Evolutionary conservation across 331 rosid species (phyloP), one percentile per base, ranked within the genome.

Genomic region (Saraca asoca): DNA sequence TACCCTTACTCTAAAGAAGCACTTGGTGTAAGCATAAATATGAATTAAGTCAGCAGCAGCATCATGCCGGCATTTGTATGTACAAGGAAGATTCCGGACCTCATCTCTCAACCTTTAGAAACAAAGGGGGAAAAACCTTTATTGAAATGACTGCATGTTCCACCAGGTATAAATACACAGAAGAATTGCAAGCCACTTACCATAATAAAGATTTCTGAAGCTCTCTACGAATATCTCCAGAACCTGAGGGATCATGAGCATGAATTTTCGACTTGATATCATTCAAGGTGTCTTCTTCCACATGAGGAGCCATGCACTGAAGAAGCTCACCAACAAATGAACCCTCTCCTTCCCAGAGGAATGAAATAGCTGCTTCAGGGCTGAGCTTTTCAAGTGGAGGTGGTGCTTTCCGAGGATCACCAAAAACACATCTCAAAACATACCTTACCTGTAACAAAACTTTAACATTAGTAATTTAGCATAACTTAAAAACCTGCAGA

Each of bases 21-120:
- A 77, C 65, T 85, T 82, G 66, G 95, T 94, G 74, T 84, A 85
- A 66, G 97, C 97, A 51, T 90, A 94, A 71, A 86, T 88, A 83
- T 94, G 99, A 78, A 94, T 91, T 79, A 94, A 83, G 84, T 94
- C 99, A 51, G 99, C 99, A 67, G 99, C 96, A 67, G 99, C 99
- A 71, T 94, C 99, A 54, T 94, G 86, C 82, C 97, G 95, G 66
- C 97, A 88, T 83, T 80, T 94, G 85, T 90, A 88, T 79, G 99
- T 85, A 88, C 97, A 94, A 58, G 83, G 83, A 79, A 94, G 87
- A 80, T 79, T 70, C 58, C 95, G 84, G 78, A 94, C 87, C 83
- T 94, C 99, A 13, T 90, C 99, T 83, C 99, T 94, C 91, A 94
- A 80, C 99, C 99, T 94, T 67, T 20, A 65, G 35, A 73, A 54